Evolutionary conservation across 768 basidiomycete species (phyloP).

Genomic region (Tubosaeta sp.): DNA sequence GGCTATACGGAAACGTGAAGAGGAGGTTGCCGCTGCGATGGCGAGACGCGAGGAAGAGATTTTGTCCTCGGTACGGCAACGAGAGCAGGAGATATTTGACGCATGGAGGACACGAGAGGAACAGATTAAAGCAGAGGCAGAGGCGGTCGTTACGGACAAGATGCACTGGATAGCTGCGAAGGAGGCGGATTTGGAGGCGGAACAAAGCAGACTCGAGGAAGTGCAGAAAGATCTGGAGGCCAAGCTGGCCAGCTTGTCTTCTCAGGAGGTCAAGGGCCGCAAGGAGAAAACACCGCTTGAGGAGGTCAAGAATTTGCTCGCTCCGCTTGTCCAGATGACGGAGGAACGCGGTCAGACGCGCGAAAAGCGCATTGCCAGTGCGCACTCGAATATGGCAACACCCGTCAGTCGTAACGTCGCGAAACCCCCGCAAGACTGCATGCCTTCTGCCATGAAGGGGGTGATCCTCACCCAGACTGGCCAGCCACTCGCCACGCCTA

Average conservation of each 20-base stretch:
- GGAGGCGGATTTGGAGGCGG: slow-evolving; percentile 51
- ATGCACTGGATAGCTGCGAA: slow-evolving; percentile 46
- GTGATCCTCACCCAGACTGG: slow-evolving; percentile 79
- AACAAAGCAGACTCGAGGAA: slow-evolving; percentile 47
- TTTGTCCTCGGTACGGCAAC: slow-evolving; percentile 57
- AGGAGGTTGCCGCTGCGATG: slow-evolving; percentile 65
- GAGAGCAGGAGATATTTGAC: slow-evolving; percentile 60
- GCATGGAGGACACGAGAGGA: slow-evolving; percentile 55
- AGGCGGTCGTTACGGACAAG: slow-evolving; percentile 33
- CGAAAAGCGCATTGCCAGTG: slow-evolving; percentile 13
- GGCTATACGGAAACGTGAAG: slow-evolving; percentile 62
- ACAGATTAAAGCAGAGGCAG: slow-evolving; percentile 49
- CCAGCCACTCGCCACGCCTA: slow-evolving; percentile 67
- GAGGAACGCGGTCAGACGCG: slow-evolving; percentile 25
- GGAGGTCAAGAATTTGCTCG: slow-evolving; percentile 69
- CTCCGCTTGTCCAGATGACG: slow-evolving; percentile 41
- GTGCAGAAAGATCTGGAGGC: slow-evolving; percentile 48
- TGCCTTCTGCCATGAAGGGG: slow-evolving; percentile 65
- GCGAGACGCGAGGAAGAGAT: slow-evolving; percentile 66
- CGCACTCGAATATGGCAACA: slow-evolving; percentile 39
- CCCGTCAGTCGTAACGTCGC: slow-evolving; percentile 42
- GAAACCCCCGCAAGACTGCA: slow-evolving; percentile 24
- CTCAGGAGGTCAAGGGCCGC: slow-evolving; percentile 35
- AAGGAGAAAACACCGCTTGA: slow-evolving; percentile 62
- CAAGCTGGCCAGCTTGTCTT: slow-evolving; percentile 42